Percentiles rank a stretch among this genome's conserved stretches.
Conservation (phyloP, 129 eudicot genomes). For the Helichrysum umbraculigerum region DNA sequence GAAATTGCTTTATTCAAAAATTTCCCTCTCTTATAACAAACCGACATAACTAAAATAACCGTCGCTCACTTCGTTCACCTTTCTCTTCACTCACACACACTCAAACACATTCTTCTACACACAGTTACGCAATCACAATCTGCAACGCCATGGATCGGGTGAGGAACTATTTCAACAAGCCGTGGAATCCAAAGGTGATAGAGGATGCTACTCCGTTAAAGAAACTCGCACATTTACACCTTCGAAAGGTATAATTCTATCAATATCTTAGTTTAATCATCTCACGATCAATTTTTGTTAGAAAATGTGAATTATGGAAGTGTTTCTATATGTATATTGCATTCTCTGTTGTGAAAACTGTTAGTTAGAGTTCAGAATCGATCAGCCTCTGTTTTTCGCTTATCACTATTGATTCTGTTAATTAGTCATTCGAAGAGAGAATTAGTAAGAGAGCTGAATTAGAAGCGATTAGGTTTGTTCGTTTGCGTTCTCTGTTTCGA, state of each 20-base stretch:
- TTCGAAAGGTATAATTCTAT: neutral
- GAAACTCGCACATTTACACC: neutral
- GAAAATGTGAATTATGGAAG: neutral
- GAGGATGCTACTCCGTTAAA: neutral
- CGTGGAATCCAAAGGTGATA: neutral
- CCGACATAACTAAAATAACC: neutral
- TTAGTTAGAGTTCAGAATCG: neutral
- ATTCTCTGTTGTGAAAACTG: neutral
- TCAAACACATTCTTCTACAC: neutral
- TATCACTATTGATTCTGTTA: neutral
- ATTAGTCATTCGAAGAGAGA: neutral
- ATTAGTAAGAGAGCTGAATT: neutral
- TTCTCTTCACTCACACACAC: neutral
- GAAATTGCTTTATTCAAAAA: neutral
- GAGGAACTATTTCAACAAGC: neutral
- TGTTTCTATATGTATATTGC: neutral
- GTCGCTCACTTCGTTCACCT: neutral
- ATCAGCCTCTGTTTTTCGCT: neutral
- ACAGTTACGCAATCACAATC: neutral
- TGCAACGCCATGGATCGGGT: neutral
- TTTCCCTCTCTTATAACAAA: slow-evolving; percentile 6
- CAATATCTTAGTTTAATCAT: neutral
- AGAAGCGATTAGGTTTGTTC: neutral
- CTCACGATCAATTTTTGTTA: neutral
- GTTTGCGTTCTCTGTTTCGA: neutral